Conservation (phyloP, 208 protist genomes). For the Lotmaria passim region DNA sequence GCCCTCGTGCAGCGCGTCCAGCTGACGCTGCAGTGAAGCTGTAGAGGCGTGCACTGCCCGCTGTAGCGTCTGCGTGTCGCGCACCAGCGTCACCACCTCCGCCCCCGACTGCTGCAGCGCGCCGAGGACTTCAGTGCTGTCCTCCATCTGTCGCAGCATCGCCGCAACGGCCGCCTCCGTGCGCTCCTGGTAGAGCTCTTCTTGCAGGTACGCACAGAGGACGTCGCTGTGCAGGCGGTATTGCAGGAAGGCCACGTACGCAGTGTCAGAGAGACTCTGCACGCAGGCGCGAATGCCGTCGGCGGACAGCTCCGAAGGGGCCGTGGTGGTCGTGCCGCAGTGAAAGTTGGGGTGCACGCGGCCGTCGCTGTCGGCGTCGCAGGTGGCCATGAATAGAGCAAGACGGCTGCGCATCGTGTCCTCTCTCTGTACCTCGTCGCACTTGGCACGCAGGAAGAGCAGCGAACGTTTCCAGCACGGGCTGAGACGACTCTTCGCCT, state of each 20-base stretch:
- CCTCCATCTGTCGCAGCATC: conserved; percentile 47
- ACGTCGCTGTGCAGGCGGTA: conserved; percentile 87
- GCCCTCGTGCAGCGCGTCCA: conserved; percentile 40
- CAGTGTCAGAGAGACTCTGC: conserved; percentile 53
- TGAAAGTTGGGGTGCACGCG: conserved; percentile 41
- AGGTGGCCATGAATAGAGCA: conserved; percentile 78
- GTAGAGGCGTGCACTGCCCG: conserved; percentile 40
- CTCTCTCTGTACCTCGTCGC: conserved; percentile 46
- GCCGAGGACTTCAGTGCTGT: conserved; percentile 40
- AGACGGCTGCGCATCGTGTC: conserved; percentile 70
- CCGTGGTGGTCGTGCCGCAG: conserved; percentile 19
- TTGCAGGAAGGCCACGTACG: conserved; percentile 81
- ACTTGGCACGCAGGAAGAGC: conserved; percentile 47
- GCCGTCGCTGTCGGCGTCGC: conserved; percentile 73
- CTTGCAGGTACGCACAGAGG: conserved; percentile 82
- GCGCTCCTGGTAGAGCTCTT: conserved; percentile 88
- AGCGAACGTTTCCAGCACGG: conserved; percentile 81
- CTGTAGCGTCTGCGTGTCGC: conserved; percentile 36
- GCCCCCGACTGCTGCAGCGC: conserved; percentile 40
- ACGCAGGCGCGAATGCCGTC: conserved; percentile 48
- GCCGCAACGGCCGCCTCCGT: conserved; percentile 72
- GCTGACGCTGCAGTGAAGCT: conserved; percentile 37
- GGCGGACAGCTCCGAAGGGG: conserved; percentile 8
- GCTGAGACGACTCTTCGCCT: conserved; percentile 55
- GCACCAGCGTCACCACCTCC: conserved; percentile 32